Evolutionary conservation across 441 rosid genomes (phyloP).

Genomic region (Adansonia gregorii): DNA sequence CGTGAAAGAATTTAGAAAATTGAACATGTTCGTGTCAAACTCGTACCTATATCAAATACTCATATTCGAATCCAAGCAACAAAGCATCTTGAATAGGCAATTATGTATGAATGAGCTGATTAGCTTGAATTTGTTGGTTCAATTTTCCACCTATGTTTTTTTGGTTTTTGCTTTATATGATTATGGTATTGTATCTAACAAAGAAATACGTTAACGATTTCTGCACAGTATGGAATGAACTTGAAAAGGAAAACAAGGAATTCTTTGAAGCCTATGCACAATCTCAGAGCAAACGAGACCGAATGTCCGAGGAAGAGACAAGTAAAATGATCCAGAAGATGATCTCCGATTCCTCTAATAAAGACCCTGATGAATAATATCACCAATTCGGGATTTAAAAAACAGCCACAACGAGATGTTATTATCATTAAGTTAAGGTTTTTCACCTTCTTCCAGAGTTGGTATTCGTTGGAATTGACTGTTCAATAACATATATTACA

Average conservation of each 20-base stretch:
- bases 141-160: neutral
- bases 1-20: no score
- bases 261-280: constrained; percentile 76
- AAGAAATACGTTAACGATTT: neutral
- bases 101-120: neutral
- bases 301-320: constrained; percentile 87
- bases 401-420: neutral
- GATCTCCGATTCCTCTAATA: constrained; percentile 60
- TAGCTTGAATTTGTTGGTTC: neutral
- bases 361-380: constrained; percentile 36
- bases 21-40: no score
- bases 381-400: neutral
- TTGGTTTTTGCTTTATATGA: constrained; percentile 9
- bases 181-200: neutral
- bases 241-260: constrained; percentile 90
- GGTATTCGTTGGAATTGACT: neutral
- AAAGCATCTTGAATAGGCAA: no score
- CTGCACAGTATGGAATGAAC: constrained; percentile 79
- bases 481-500: neutral
- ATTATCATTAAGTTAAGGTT: neutral
- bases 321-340: constrained; percentile 72
- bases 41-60: no score
- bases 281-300: constrained; percentile 61
- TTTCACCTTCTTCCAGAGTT: no score
- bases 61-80: no score